phyloP scores from a whole-genome alignment of 2,329 filamentous ascomycete genomes.

The Fusarium equiseti region DNA sequence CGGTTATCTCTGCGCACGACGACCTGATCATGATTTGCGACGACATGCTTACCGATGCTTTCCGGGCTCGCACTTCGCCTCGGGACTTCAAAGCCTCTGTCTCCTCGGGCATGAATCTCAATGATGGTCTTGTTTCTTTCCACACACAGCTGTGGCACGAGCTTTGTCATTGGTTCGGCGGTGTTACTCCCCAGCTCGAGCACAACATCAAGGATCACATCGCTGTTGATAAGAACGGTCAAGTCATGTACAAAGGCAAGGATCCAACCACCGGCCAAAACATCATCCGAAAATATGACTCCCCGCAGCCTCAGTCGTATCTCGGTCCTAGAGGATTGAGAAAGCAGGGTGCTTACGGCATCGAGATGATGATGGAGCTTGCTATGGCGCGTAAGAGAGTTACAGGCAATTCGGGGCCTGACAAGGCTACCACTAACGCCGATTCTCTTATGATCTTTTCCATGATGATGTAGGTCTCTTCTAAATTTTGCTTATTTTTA shows the following conservation, averaged over 20 bases:
- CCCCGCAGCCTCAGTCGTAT: accelerated
- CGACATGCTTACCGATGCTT: not conserved
- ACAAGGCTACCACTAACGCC: slow-evolving; percentile 3
- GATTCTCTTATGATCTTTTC: slow-evolving; percentile 13
- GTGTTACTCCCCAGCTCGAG: not conserved
- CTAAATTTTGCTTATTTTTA: no score
- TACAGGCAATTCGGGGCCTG: not conserved
- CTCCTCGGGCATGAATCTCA: not conserved
- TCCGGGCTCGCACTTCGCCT: not conserved
- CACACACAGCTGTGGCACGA: slow-evolving; percentile 12
- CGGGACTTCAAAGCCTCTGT: slow-evolving; percentile 4
- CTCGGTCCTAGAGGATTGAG: not conserved
- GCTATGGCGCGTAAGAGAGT: not conserved
- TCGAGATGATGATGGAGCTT: not conserved
- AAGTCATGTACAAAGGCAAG: not conserved
- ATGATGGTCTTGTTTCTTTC: not conserved
- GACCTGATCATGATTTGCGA: slow-evolving; percentile 4
- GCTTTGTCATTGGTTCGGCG: slow-evolving; percentile 18
- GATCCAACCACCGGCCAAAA: not conserved
- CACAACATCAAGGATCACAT: slow-evolving; percentile 5
- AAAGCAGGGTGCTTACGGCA: slow-evolving; percentile 8
- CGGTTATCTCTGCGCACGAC: not conserved
- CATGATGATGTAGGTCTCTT: slow-evolving; percentile 15
- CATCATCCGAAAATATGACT: not conserved
- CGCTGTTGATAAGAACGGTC: not conserved